Percentiles rank a stretch among this genome's conserved stretches.
phyloP scores from a whole-genome alignment of 495 filamentous ascomycete genomes.

The Apiosordaria backusii region DNA sequence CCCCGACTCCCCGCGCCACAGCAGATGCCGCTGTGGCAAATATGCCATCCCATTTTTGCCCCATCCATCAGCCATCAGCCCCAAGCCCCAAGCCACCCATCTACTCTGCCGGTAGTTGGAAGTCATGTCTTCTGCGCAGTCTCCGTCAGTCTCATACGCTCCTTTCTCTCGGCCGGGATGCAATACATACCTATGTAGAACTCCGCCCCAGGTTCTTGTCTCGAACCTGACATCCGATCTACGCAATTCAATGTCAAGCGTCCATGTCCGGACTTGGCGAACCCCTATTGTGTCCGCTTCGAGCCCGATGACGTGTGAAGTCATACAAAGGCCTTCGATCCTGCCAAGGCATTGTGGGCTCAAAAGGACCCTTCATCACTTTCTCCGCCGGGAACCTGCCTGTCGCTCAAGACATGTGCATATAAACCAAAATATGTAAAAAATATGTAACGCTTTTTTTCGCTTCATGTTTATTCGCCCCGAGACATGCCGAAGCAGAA shows the following conservation, averaged over 20 bases:
- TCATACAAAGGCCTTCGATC: constrained; percentile 2
- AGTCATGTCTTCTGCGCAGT: too few relatives aligned
- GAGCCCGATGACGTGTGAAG: constrained; percentile 3
- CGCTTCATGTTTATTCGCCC: background rate
- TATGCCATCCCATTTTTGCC: background rate
- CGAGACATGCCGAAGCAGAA: background rate
- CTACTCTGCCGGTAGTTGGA: background rate
- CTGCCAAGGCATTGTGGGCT: background rate
- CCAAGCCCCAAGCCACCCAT: background rate
- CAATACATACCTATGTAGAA: too few relatives aligned
- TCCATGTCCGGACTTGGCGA: background rate
- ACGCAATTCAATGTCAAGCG: background rate
- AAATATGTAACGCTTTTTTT: background rate
- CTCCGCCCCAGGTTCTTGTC: too few relatives aligned
- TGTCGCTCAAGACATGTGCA: background rate
- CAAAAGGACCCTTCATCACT: background rate
- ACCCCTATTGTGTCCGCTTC: background rate
- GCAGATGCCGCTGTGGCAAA: background rate
- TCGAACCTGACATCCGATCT: background rate
- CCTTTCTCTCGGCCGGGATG: background rate
- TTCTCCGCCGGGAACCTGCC: background rate
- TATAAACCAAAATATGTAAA: background rate
- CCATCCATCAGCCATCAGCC: background rate
- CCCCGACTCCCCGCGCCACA: background rate
- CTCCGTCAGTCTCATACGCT: too few relatives aligned